These are phyloP conservation scores for Cyberlindnera veronae DNA, from an alignment of 805 yeast species.

Conservation along the genomic window DNA sequence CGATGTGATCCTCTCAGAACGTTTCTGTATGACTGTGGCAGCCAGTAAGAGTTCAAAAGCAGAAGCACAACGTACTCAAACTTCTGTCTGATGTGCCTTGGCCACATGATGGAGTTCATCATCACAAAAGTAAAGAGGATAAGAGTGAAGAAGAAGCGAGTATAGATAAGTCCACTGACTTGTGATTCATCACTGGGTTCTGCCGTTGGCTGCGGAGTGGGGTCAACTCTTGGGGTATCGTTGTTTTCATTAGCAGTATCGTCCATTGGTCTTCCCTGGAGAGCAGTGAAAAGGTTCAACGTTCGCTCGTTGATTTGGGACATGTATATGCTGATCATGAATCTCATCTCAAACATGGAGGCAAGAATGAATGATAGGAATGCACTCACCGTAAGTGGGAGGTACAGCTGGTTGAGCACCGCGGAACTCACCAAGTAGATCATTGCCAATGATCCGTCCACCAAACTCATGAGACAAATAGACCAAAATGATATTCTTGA, in stretches of 20 bases:
- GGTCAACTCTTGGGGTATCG: slow-evolving; percentile 23
- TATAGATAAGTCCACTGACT: slow-evolving; percentile 53
- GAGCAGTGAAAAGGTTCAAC: slow-evolving; percentile 60
- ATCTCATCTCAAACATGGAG: slow-evolving; percentile 71
- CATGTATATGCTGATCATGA: slow-evolving; percentile 60
- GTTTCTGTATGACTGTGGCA: slow-evolving; percentile 84
- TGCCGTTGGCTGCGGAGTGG: slow-evolving; percentile 16
- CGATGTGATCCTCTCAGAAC: slow-evolving; percentile 63
- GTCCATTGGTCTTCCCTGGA: slow-evolving; percentile 56
- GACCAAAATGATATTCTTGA: slow-evolving; percentile 71
- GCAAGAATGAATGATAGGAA: slow-evolving; percentile 67
- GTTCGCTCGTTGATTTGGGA: slow-evolving; percentile 72
- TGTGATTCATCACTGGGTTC: slow-evolving; percentile 46
- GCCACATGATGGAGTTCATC: slow-evolving; percentile 60
- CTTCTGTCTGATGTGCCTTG: slow-evolving; percentile 45
- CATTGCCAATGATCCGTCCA: slow-evolving; percentile 69
- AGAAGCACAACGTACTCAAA: slow-evolving; percentile 57
- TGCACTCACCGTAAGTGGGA: slow-evolving; percentile 67
- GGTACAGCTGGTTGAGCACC: slow-evolving; percentile 51
- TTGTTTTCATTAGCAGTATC: slow-evolving; percentile 19
- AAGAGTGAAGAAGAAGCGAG: slow-evolving; percentile 51
- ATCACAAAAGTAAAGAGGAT: slow-evolving; percentile 55
- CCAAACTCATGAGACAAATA: slow-evolving; percentile 56
- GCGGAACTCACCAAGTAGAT: slow-evolving; percentile 57
- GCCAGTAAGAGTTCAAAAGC: slow-evolving; percentile 69